Evolutionary conservation across 768 basidiomycete genomes (phyloP), one percentile per base, ranked within the genome.

Genomic region (Clathrus columnatus): DNA sequence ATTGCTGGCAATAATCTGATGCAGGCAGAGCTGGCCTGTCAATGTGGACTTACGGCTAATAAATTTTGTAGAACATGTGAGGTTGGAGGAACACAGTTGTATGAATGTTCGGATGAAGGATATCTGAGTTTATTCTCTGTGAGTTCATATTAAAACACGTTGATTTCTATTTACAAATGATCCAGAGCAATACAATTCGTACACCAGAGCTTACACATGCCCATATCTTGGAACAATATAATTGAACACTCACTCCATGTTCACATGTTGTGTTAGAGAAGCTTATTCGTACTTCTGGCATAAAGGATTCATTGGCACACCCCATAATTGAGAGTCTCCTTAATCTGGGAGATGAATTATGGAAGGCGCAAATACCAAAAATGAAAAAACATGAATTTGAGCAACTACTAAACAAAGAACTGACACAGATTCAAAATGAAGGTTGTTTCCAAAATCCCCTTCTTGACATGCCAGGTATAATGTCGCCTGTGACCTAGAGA

Each of bases 1-100:
- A 5, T 24, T 11, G 69, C 69, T 0, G 72, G 68, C 0, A 71
- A 75, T 51, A 76, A 75, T 57, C 75, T 72, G 0, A 62, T 70
- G 72, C 72, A 72, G 21, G 63, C 69, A 0, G 68, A 73, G 29
- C 57, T 61, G 1, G 68, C 64, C 4, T 66, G 67, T 0, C 77
- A 79, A 27, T 73, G 72, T 36, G 73, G 76, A 0, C 61, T 65
- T 0, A 64, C 4, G 3, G 24, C 49, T 1, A 50, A 50, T 26
- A 49, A 51, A n/a, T 55, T 48, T 48, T 55, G 54, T 28, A n/a
- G 18, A 1, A 73, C 71, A 59, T 77, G 75, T 45, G 1, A 64
- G 36, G 65, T 67, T 16, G 72, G 76, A 1, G 71, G 75, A 0
- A 62, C 66, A 0, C 63, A 68, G 21, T 61, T 67, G 49, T 42